Base-by-base conservation (phyloP, 140 eudicot genomes). In the Anethum foeniculum region DNA sequence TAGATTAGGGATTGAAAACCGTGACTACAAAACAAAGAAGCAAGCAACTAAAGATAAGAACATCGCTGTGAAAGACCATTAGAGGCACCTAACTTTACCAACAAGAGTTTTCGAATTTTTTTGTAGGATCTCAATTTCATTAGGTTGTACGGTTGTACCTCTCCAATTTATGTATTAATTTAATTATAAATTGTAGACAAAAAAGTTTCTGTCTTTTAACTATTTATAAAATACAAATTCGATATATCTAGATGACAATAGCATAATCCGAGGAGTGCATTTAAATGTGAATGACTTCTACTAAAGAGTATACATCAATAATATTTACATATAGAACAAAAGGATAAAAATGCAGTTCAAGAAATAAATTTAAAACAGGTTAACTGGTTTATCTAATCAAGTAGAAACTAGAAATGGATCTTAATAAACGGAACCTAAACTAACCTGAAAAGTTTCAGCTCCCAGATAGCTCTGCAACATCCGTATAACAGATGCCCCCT, bases 381-480 rank as follows among this genome's bases (percentile, higher is more conserved):
- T 16, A 27, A 60, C 9, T 2, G 3, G 13, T 47, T 44, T 32
- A 75, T 44, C 14, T 48, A 28, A 75, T 16, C 41, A 75, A 75
- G 41, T 15, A 16, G 15, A 75, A 46, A 75, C 32, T 23, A 27
- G 19, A 44, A 47, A 79, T 2, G 51, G 14, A 60, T 18, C 14
- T 16, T 14, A 11, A 15, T 65, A 28, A 79, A 44, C 43, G 6
- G 41, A 47, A 21, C 65, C 21, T 19, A 39, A 65, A 46, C 60
- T 74, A 75, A 95, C 99, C 97, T 96, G 99, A 77, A 96, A 95
- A 80, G 85, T 76, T 46, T 92, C 91, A 23, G 97, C 74, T 15
- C 99, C 99, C 62, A 96, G 98, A 86, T 96, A 96, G 86, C 96
- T 92, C 90, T 96, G 98, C 68, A 96, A 82, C 97, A 96, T 92